Evolutionary conservation across 441 rosid species (phyloP), one percentile per base, ranked within the genome.

Genomic region (Croton laevigatus): DNA sequence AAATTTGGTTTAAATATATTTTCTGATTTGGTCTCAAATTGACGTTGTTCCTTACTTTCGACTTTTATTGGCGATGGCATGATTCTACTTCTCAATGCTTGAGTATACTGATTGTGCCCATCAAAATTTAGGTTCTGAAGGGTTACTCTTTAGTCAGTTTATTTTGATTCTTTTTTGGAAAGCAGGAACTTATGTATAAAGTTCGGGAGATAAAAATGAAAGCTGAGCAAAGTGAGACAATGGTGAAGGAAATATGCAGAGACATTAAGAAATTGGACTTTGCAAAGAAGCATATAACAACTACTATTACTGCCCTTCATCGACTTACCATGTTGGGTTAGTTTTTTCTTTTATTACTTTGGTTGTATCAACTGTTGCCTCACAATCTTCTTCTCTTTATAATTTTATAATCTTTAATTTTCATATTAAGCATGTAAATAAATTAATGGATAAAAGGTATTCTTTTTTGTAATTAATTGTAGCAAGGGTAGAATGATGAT

Each of bases 171-270:
- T 37, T 66, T 68, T 8, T 63, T 45, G 59, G 73, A 27, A 72
- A 60, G 46, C 85, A 96, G 99, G 99, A 96, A 75, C 94, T 96
- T 69, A 93, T 87, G 84, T 81, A 85, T 79, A 96, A 91, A 82
- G 88, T 96, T 72, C 96, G 88, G 69, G 99, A 96, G 84, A 96
- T 96, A 77, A 96, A 96, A 85, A 88, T 90, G 82, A 96, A 96
- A 84, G 99, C 99, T 49, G 97, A 88, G 83, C 99, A 96, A 79
- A 96, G 98, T 82, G 99, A 96, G 83, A 88, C 97, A 12, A 96
- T 96, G 99, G 99, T 96, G 60, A 97, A 93, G 82, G 98, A 96
- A 82, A 96, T 96, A 79, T 96, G 99, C 61, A 94, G 99, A 64
- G 99, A 96, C 83, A 96, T 96, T 77, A 96, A 96, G 84, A 96